Base-by-base conservation (phyloP, 164 flowering plant species). In the Echeveria elegans region DNA sequence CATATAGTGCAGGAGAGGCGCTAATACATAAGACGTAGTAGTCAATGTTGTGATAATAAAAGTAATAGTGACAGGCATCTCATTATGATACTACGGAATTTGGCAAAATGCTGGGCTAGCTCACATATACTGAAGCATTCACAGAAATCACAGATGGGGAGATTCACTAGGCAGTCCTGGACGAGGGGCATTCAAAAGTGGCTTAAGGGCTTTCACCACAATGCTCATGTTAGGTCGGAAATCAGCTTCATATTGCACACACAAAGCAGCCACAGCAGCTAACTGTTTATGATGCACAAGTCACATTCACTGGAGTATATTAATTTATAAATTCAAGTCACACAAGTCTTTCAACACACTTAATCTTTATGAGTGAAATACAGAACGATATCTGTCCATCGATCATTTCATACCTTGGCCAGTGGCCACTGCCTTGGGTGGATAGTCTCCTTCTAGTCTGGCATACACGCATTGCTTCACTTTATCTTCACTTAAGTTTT, bases 181-280 rank as follows among this genome's bases (percentile, higher is more conserved):
- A 28, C 89, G 83, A 56, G 61, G 61, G 30, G 89, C 77, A 68
- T 86, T 76, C 64, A 85, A 71, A 26, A 87, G 80, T 4, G 96
- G 92, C 75, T 87, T 91, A 40, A 89, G 86, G 31, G 92, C 91
- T 72, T 87, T 89, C 58, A 87, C 92, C 0, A 89, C 96, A n/a
- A 89, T 89, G 80, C 92, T 89, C 92, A 87, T 89, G 81, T 87
- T 89, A 48, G 96, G 96, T 74, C 96, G 76, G 71, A 89, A 87
- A 76, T 89, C 93, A 65, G 96, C 86, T 80, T 89, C 96, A 69
- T 85, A 89, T 74, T 89, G 96, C 65, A 89, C 88, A 58, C 93
- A 89, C 71, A 89, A 70, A 4, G 96, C 96, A 80, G 96, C 96
- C 66, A 87, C 96, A 10, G 92, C 93, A 77, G 96, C 96, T 84